Base-by-base conservation (phyloP, 1,284 basidiomycete species). In the Malassezia obtusa region DNA sequence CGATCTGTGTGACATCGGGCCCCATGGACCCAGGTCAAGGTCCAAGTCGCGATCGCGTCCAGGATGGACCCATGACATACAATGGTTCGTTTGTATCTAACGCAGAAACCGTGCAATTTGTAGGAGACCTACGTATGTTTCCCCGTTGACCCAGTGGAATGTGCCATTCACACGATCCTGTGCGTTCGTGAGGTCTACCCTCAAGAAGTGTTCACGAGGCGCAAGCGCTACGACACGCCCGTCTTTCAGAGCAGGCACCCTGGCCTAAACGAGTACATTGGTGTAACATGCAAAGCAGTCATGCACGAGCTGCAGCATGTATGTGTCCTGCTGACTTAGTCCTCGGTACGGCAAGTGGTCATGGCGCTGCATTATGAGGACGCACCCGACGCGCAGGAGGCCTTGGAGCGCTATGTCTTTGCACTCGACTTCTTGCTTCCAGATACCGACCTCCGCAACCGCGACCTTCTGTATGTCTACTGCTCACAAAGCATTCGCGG, bases 221-320 rank as follows among this genome's bases (percentile, higher is more conserved):
- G 87, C 45, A 85, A 85, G 73, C 90, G 89, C 71, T 92, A 90
- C 75, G 83, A 87, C 49, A 85, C 85, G 0, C 84, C 88, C 0
- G 87, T 92, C 19, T 94, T 84, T 69, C 88, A 94, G 75, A 89
- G 87, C 4, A 84, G 89, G 5, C 87, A 91, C 68, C 89, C 89
- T 0, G 81, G 81, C 25, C 77, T 96, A 44, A 86, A 87, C 63
- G 83, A 86, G 39, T 96, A 95, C 74, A 84, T 96, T 45, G 82
- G 85, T 9, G 83, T 84, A 11, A 84, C 87, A 0, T 79, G 89
- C 47, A 83, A 82, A 57, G 83, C 86, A 14, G 74, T 90, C 7
- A 77, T 79, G 6, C 83, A 85, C 52, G 89, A 94, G 71, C 77
- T 95, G 9, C 70, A 79, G 17, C 77, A 79, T 60, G 86, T 86